Evolutionary conservation across 805 yeast species (phyloP), one percentile per base, ranked within the genome.

Genomic region (Candida alai): DNA sequence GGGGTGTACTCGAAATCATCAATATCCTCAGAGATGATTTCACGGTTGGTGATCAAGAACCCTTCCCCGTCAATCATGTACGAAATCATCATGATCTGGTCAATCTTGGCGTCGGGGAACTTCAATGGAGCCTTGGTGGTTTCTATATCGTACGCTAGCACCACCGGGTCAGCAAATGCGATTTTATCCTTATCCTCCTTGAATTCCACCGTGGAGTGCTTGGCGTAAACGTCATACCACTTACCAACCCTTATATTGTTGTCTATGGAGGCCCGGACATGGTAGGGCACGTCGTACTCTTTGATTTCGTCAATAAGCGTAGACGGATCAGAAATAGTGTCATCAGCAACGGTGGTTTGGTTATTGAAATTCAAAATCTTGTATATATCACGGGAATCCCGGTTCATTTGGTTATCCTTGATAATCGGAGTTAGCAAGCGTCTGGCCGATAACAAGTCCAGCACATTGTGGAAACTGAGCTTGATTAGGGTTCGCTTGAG

Each of bases 41-140:
- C 96, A 48, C 99, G 68, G 54, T 93, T 93, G 7, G 97, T 93
- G 40, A 93, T 94, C 24, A 93, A 65, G 53, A 66, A 93, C 24
- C 99, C 99, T 48, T 86, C 95, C 8, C 97, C 98, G 54, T 93
- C 98, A 41, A 93, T 89, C 98, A 94, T 94, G 56, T 93, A 93
- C 2, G 98, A 94, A 32, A 93, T 93, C 98, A 94, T 94, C 97
- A 93, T 93, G 25, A 93, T 75, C 58, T 86, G 94, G 61, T 93
- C 99, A 5, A 84, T 71, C 8, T 82, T 69, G 5, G 96, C 74
- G 49, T 87, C 98, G 0, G 99, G 99, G 47, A 93, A 93, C 55
- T 93, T 94, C 40, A 93, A 70, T 2, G 97, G 97, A 9, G 94
- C 87, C 55, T 93, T 93, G 10, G 97, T 87, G 1, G 99, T 93